phyloP scores from a whole-genome alignment of 73 alveolate species.

The Uronychia setigera region DNA sequence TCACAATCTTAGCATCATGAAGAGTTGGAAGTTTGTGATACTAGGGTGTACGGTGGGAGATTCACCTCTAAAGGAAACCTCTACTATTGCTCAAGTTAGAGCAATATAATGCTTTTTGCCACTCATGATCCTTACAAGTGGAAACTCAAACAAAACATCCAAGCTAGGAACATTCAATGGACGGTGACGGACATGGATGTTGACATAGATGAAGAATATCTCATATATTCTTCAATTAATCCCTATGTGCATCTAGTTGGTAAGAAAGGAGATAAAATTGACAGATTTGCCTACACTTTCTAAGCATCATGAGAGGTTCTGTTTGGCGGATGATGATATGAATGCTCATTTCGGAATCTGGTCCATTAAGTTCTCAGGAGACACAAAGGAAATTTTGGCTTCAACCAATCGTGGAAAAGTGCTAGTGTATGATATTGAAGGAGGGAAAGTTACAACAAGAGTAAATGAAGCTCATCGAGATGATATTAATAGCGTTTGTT shows the following conservation, averaged over 20 bases:
- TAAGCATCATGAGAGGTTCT: constrained; percentile 26
- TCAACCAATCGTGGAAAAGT: constrained; percentile 60
- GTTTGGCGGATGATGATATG: constrained; percentile 14
- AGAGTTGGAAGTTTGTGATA: not conserved
- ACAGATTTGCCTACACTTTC: constrained; percentile 54
- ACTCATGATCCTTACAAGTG: constrained; percentile 56
- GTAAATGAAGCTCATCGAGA: constrained; percentile 72
- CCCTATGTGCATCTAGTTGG: constrained; percentile 48
- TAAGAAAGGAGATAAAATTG: not conserved
- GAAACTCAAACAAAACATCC: constrained; percentile 30
- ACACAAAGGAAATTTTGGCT: constrained; percentile 62
- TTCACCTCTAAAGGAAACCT: constrained; percentile 69
- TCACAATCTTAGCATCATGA: not conserved
- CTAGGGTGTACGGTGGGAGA: constrained; percentile 65
- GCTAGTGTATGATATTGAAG: constrained; percentile 55
- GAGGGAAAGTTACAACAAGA: constrained; percentile 33
- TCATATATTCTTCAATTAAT: constrained; percentile 51
- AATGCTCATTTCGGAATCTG: constrained; percentile 48
- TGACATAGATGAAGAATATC: constrained; percentile 53
- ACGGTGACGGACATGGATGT: constrained; percentile 75
- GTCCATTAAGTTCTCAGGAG: constrained; percentile 73
- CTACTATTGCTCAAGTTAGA: constrained; percentile 56
- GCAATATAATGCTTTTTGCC: constrained; percentile 32
- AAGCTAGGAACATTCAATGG: constrained; percentile 58
- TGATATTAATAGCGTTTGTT: constrained; percentile 82